Evolutionary conservation across 2,329 filamentous ascomycete species (phyloP).

Genomic region (Aureobasidium sp.): DNA sequence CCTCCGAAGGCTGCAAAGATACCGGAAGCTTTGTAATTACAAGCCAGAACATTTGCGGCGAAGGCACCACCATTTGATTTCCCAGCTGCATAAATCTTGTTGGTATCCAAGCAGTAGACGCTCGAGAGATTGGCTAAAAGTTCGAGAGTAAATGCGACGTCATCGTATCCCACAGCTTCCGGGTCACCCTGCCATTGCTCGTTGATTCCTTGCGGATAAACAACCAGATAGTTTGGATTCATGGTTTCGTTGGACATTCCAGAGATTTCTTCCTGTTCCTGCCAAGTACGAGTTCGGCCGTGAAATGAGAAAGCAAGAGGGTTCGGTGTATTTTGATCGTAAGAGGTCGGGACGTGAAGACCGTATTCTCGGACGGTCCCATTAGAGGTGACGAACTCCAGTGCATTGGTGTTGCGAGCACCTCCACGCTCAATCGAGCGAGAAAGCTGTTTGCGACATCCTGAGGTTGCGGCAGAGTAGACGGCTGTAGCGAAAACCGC

Average conservation of each 20-base stretch:
- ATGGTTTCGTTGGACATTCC: constrained; percentile 51
- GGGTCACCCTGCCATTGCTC: constrained; percentile 49
- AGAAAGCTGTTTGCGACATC: constrained; percentile 29
- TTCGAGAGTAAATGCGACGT: constrained; percentile 48
- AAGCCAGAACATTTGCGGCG: constrained; percentile 51
- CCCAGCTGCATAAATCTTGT: constrained; percentile 48
- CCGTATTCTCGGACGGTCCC: constrained; percentile 37
- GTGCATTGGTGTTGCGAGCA: constrained; percentile 25
- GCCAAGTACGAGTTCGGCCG: constrained; percentile 43
- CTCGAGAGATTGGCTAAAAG: constrained; percentile 44
- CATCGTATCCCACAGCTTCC: constrained; percentile 39
- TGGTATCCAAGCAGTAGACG: constrained; percentile 49
- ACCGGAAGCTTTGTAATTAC: constrained; percentile 43
- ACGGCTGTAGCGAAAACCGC: background rate
- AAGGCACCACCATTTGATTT: constrained; percentile 63
- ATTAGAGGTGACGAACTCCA: constrained; percentile 26
- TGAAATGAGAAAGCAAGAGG: constrained; percentile 57
- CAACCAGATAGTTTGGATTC: constrained; percentile 48
- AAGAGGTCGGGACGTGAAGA: constrained; percentile 44
- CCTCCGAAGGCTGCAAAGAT: constrained; percentile 58
- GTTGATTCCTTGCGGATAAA: constrained; percentile 48
- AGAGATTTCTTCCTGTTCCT: constrained; percentile 46
- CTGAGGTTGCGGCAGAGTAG: constrained; percentile 22
- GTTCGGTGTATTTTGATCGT: constrained; percentile 39
- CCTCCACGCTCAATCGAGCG: constrained; percentile 26